Conservation (phyloP, 2,329 filamentous ascomycete genomes). For the Trichoderma sp. region DNA sequence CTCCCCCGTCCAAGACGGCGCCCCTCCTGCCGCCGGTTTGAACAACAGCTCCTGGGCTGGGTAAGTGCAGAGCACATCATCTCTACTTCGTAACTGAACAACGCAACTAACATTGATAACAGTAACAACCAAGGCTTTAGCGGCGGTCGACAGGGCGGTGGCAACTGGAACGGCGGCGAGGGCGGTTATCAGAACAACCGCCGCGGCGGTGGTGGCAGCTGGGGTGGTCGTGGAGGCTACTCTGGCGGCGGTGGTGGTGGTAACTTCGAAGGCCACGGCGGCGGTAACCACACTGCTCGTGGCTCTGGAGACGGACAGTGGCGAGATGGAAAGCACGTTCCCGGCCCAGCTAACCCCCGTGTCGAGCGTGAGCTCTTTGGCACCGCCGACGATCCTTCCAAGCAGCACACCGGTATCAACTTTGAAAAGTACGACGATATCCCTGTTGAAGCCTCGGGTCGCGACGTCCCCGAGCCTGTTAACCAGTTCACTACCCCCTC, state of each 20-base stretch:
- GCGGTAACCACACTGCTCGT: conserved; percentile 59
- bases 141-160: conserved; percentile 20
- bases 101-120: not conserved
- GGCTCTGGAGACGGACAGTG: conserved; percentile 95
- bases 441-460: conserved; percentile 93
- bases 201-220: conserved; percentile 37
- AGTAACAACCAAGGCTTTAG: not conserved
- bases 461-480: conserved; percentile 89
- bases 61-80: conserved; percentile 36
- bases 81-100: not conserved
- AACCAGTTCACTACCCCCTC: conserved; percentile 88
- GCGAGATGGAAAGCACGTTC: conserved; percentile 94
- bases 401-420: conserved; percentile 99
- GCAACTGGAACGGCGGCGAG: conserved; percentile 12
- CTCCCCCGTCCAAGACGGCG: conserved; percentile 31
- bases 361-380: conserved; percentile 96
- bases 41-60: conserved; percentile 42
- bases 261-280: conserved; percentile 43
- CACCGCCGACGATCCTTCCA: conserved; percentile 83
- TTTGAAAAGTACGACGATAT: conserved; percentile 99
- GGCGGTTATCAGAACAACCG: conserved; percentile 31
- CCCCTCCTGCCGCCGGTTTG: conserved; percentile 27
- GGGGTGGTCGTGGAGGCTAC: conserved; percentile 41
- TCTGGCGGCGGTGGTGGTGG: conserved; percentile 35
- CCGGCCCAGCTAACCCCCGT: conserved; percentile 84